A percentile compares a stretch with the other conserved stretches of the same genome.
phyloP scores from a whole-genome alignment of 2,329 filamentous ascomycete species.

The Clarireedia hainanense region DNA sequence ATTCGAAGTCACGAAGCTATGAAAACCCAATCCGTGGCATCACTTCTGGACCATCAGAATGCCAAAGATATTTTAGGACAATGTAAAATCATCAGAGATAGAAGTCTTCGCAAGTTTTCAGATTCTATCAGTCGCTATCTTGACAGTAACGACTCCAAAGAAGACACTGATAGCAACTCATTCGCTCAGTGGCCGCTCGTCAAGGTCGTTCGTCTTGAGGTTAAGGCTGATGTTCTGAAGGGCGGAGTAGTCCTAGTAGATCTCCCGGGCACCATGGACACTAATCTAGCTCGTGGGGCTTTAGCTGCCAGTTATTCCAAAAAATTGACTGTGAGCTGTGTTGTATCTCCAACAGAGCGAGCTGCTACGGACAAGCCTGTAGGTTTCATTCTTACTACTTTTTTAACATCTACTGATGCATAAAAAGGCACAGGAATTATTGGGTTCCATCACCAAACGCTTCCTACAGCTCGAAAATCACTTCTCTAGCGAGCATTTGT shows the following conservation, averaged over 20 bases:
- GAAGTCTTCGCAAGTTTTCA: conserved; percentile 27
- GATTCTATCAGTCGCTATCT: conserved; percentile 29
- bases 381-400: too few relatives aligned
- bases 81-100: not conserved
- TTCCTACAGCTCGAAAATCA: conserved; percentile 16
- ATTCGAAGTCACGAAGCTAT: conserved; percentile 29
- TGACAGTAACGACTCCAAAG: conserved; percentile 5
- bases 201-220: conserved; percentile 12
- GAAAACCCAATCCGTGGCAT: conserved; percentile 18
- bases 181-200: conserved; percentile 20
- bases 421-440: conserved; percentile 16
- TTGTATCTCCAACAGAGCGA: conserved; percentile 12
- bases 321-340: conserved; percentile 14
- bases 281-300: conserved; percentile 13
- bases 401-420: too few relatives aligned
- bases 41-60: conserved; percentile 10
- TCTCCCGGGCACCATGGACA: conserved; percentile 18
- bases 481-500: conserved; percentile 12
- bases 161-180: not conserved
- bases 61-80: conserved; percentile 13
- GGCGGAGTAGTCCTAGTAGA: conserved; percentile 17
- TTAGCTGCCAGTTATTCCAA: conserved; percentile 14
- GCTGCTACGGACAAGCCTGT: conserved; percentile 12
- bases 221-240: conserved; percentile 10
- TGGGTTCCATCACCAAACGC: conserved; percentile 11